Conservation (phyloP, 1,284 basidiomycete species). For the Cerrena zonata region DNA sequence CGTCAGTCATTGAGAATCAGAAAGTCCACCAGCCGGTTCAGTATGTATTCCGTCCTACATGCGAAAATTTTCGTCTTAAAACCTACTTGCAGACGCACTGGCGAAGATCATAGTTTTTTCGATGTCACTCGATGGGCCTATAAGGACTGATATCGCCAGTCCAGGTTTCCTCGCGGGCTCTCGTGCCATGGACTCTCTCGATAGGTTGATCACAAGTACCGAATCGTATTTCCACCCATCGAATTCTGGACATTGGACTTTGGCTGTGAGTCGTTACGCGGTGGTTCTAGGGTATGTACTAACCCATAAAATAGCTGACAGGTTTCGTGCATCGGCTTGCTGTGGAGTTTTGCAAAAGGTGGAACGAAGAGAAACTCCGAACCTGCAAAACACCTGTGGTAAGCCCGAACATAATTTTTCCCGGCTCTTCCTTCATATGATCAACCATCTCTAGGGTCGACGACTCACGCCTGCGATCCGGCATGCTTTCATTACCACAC, state of each 20-base stretch:
- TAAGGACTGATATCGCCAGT: slow-evolving; percentile 33
- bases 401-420: slow-evolving; percentile 18
- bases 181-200: slow-evolving; percentile 83
- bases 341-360: slow-evolving; percentile 76
- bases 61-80: background rate
- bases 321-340: slow-evolving; percentile 77
- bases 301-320: slow-evolving; percentile 46
- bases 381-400: slow-evolving; percentile 81
- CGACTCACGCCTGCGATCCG: slow-evolving; percentile 82
- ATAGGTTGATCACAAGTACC: slow-evolving; percentile 84
- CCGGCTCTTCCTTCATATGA: background rate
- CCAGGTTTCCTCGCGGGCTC: slow-evolving; percentile 77
- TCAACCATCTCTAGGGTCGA: slow-evolving; percentile 39
- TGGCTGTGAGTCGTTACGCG: slow-evolving; percentile 32
- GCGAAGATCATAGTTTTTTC: slow-evolving; percentile 89
- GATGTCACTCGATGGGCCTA: slow-evolving; percentile 78
- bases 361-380: slow-evolving; percentile 76
- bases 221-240: slow-evolving; percentile 93
- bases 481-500: slow-evolving; percentile 73
- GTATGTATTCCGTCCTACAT: slow-evolving; percentile 35
- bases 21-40: slow-evolving; percentile 66
- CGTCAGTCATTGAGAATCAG: slow-evolving; percentile 72
- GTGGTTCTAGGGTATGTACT: background rate
- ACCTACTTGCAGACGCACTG: slow-evolving; percentile 53
- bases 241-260: slow-evolving; percentile 69